phyloP scores from a whole-genome alignment of 805 yeast genomes.

The Nakazawaea peltata region DNA sequence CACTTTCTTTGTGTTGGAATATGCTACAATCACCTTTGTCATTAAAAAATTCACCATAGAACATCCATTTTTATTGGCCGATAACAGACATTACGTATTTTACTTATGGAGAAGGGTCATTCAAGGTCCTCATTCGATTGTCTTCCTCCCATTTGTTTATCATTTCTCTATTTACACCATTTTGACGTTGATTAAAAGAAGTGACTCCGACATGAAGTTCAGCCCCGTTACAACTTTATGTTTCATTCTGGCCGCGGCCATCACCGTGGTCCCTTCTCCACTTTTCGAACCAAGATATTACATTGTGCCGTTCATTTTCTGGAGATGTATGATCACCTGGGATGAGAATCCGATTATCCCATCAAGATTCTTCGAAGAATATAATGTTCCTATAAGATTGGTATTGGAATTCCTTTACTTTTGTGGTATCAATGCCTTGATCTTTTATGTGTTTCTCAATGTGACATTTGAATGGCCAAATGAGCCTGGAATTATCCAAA shows the following conservation, averaged over 20 bases:
- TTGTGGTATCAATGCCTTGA: slow-evolving; percentile 41
- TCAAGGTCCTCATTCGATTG: slow-evolving; percentile 36
- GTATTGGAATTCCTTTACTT: slow-evolving; percentile 57
- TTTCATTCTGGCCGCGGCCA: no score
- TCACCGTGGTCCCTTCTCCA: slow-evolving; percentile 82
- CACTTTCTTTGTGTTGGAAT: slow-evolving; percentile 16
- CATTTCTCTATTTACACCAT: slow-evolving; percentile 40
- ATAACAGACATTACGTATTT: slow-evolving; percentile 89
- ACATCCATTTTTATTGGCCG: slow-evolving; percentile 90
- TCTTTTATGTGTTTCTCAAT: slow-evolving; percentile 48
- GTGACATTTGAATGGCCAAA: slow-evolving; percentile 63
- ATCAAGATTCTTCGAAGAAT: slow-evolving; percentile 13
- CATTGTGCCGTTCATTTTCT: slow-evolving; percentile 69
- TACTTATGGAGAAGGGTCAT: slow-evolving; percentile 71
- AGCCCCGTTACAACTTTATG: no score
- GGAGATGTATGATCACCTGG: slow-evolving; percentile 53
- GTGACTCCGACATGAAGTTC: no score
- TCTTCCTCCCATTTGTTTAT: slow-evolving; percentile 56
- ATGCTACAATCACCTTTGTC: slow-evolving; percentile 30
- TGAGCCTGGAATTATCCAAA: slow-evolving; percentile 50
- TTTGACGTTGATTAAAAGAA: slow-evolving; percentile 19
- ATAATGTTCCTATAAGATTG: slow-evolving; percentile 27
- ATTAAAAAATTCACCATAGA: slow-evolving; percentile 59
- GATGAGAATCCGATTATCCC: slow-evolving; percentile 21
- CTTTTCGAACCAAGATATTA: slow-evolving; percentile 91